A percentile compares a stretch with the other conserved stretches of the same genome.
Evolutionary conservation across 169 alveolate species (phyloP).

Genomic region (Plasmodium fragile): DNA sequence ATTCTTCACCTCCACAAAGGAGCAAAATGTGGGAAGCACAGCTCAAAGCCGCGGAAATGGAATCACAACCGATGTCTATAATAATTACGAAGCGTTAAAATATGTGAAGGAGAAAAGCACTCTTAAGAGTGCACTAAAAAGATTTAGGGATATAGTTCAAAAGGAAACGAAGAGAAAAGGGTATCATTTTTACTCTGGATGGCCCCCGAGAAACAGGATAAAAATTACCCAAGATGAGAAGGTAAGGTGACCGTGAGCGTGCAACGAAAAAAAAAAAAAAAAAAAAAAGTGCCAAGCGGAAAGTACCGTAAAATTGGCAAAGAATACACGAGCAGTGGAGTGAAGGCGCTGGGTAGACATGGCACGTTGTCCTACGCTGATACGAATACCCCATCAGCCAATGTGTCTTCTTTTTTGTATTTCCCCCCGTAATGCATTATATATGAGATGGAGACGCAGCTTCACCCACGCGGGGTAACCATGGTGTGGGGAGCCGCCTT

Average conservation of each 20-base stretch:
- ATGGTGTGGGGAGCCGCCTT: neutral
- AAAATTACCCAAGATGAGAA: slow-evolving; percentile 70
- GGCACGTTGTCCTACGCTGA: neutral
- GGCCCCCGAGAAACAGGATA: slow-evolving; percentile 76
- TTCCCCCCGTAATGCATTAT: neutral
- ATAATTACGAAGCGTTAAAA: slow-evolving; percentile 52
- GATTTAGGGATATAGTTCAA: slow-evolving; percentile 73
- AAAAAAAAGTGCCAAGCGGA: neutral
- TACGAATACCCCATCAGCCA: neutral
- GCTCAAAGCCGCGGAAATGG: neutral
- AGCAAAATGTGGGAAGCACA: neutral
- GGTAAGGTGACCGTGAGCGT: slow-evolving; percentile 9
- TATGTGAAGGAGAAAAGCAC: slow-evolving; percentile 32
- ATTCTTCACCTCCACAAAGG: slow-evolving; percentile 28
- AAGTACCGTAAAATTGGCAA: neutral
- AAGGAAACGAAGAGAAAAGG: slow-evolving; percentile 65
- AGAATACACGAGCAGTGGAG: neutral
- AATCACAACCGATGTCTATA: slow-evolving; percentile 14
- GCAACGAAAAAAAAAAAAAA: neutral
- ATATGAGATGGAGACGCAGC: neutral
- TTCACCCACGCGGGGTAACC: neutral
- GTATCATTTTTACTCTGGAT: slow-evolving; percentile 65
- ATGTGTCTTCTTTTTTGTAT: neutral
- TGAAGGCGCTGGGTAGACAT: neutral
- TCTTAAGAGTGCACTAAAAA: slow-evolving; percentile 49